These are phyloP conservation scores for Plasmodium adleri DNA, from an alignment of 169 alveolate genomes.

Conservation along the genomic window DNA sequence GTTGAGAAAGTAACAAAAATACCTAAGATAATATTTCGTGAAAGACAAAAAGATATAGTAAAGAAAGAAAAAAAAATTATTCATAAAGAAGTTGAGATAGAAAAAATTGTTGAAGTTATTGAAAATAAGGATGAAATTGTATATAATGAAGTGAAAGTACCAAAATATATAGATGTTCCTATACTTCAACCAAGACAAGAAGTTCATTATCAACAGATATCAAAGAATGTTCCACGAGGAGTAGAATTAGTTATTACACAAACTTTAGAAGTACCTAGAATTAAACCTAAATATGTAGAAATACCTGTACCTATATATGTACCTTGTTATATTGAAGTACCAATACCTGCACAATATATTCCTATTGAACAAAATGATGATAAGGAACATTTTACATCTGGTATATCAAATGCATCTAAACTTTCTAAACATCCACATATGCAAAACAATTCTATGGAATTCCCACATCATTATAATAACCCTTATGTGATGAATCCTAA, in stretches of 20 bases:
- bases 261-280: slow-evolving; percentile 31
- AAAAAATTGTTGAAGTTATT: slow-evolving; percentile 12
- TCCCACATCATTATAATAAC: neutral
- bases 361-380: slow-evolving; percentile 22
- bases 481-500: neutral
- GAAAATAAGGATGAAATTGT: slow-evolving; percentile 25
- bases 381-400: slow-evolving; percentile 32
- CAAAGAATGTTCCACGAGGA: slow-evolving; percentile 48
- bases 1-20: slow-evolving; percentile 48
- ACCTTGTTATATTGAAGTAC: slow-evolving; percentile 65
- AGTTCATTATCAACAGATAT: slow-evolving; percentile 15
- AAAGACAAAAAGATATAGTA: slow-evolving; percentile 8
- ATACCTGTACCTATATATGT: slow-evolving; percentile 63
- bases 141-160: slow-evolving; percentile 45
- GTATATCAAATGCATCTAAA: slow-evolving; percentile 1
- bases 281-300: slow-evolving; percentile 61
- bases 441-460: slow-evolving; percentile 68
- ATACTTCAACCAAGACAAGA: slow-evolving; percentile 55
- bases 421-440: slow-evolving; percentile 13
- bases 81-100: slow-evolving; percentile 16
- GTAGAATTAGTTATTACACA: slow-evolving; percentile 30
- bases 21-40: slow-evolving; percentile 14
- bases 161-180: slow-evolving; percentile 27
- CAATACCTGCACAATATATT: slow-evolving; percentile 62
- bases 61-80: slow-evolving; percentile 6